phyloP scores from a whole-genome alignment of 306 rosid species.

The Prunus fruticosa region DNA sequence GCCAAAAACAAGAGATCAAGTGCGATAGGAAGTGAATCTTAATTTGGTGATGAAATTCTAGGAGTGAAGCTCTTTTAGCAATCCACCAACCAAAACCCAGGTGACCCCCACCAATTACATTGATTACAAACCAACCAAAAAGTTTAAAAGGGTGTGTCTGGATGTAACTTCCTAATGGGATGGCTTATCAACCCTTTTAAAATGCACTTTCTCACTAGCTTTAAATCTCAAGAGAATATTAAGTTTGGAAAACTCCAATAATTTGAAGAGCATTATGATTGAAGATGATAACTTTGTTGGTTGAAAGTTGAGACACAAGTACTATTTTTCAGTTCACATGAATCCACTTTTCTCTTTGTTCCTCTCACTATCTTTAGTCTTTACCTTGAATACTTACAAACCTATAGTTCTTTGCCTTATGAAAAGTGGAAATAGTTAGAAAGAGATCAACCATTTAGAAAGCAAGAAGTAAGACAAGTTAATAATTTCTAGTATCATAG shows the following conservation, averaged over 20 bases:
- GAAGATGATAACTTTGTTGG: conserved; percentile 28
- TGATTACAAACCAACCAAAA: conserved; percentile 20
- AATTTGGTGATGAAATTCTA: conserved; percentile 7
- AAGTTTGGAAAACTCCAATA: conserved; percentile 9
- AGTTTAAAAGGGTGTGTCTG: conserved; percentile 31
- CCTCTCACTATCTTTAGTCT: neutral
- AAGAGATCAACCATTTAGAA: conserved; percentile 3
- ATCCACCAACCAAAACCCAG: conserved; percentile 21
- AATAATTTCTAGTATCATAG: neutral
- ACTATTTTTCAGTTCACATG: conserved; percentile 21
- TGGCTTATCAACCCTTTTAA: conserved; percentile 37
- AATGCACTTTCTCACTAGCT: conserved; percentile 29
- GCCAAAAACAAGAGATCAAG: conserved; percentile 1
- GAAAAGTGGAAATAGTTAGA: neutral
- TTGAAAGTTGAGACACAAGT: conserved; percentile 26
- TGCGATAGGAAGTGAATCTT: conserved; percentile 14
- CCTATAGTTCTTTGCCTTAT: conserved; percentile 3
- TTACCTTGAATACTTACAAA: conserved; percentile 21
- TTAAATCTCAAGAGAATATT: conserved; percentile 26
- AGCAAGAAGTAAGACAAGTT: neutral
- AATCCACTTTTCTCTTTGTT: conserved; percentile 5
- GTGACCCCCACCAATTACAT: conserved; percentile 19
- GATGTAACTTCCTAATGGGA: conserved; percentile 27
- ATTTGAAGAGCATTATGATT: conserved; percentile 14
- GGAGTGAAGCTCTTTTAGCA: conserved; percentile 5